Evolutionary conservation across 2,329 filamentous ascomycete species (phyloP).

Genomic region (Triangularia setosa): DNA sequence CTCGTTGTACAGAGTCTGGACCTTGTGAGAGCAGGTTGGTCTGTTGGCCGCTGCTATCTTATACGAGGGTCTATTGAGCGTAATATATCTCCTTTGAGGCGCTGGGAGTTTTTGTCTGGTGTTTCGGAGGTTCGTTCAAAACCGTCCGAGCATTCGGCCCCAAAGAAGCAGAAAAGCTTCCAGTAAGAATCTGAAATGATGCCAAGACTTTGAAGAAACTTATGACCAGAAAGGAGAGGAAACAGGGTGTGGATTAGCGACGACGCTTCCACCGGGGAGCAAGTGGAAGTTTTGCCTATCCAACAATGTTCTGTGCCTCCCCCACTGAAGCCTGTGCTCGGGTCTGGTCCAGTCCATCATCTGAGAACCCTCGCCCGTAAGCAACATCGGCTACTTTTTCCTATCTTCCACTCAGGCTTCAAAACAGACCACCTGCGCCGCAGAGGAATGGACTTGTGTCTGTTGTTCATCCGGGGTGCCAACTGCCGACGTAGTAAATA

Average conservation of each 20-base stretch:
- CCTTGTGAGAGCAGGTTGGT: background rate
- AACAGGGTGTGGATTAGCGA: background rate
- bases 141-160: background rate
- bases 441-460: background rate
- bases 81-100: background rate
- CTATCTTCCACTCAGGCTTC: background rate
- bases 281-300: background rate
- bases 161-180: background rate
- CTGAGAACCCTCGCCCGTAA: background rate
- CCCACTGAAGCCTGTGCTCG: background rate
- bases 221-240: background rate
- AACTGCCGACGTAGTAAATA: background rate
- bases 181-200: background rate
- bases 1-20: background rate
- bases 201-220: background rate
- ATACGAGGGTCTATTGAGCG: background rate
- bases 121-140: background rate
- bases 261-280: background rate
- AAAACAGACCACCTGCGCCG: background rate
- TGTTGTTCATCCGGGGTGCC: background rate
- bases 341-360: background rate
- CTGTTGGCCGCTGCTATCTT: background rate
- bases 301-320: background rate
- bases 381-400: background rate
- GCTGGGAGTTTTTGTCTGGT: background rate